A percentile compares a stretch with the other conserved stretches of the same genome.
These are phyloP conservation scores for Vigna unguiculata DNA, from an alignment of 306 rosid species.

Conservation along the genomic window DNA sequence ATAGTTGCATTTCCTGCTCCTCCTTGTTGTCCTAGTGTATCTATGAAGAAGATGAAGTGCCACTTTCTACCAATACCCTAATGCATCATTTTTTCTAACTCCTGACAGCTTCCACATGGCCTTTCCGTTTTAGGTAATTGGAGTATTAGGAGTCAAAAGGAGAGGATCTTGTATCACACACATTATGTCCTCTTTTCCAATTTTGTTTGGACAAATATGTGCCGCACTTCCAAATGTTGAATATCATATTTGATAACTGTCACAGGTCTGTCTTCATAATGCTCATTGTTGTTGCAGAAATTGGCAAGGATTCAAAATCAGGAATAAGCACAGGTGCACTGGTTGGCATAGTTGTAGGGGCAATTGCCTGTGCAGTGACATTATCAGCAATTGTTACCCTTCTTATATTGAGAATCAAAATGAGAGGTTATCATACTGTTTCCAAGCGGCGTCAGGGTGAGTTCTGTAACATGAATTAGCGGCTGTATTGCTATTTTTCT, in stretches of 20 bases:
- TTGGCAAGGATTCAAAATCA: conserved; percentile 42
- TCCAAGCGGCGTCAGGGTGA: conserved; percentile 74
- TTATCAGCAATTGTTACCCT: conserved; percentile 73
- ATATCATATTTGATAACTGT: conserved; percentile 15
- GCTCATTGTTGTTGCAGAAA: conserved; percentile 57
- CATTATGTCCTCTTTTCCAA: no score
- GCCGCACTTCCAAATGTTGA: conserved; percentile 7
- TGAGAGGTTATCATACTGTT: conserved; percentile 48
- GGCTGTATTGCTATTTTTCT: conserved; percentile 31
- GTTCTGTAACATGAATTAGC: conserved; percentile 54
- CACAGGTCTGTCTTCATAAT: conserved; percentile 36
- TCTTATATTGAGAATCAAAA: conserved; percentile 59
- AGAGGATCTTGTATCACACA: no score
- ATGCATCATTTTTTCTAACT: background rate
- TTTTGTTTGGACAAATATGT: background rate
- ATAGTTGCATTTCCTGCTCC: background rate
- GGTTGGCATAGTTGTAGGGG: conserved; percentile 76
- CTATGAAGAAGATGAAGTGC: background rate
- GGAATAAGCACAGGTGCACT: conserved; percentile 71
- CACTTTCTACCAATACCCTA: background rate
- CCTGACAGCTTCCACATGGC: background rate
- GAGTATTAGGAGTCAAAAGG: no score
- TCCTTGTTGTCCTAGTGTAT: background rate
- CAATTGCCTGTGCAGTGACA: conserved; percentile 69
- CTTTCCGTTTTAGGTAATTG: background rate